phyloP scores from a whole-genome alignment of 257 asterid genomes.

The Rhazya stricta region DNA sequence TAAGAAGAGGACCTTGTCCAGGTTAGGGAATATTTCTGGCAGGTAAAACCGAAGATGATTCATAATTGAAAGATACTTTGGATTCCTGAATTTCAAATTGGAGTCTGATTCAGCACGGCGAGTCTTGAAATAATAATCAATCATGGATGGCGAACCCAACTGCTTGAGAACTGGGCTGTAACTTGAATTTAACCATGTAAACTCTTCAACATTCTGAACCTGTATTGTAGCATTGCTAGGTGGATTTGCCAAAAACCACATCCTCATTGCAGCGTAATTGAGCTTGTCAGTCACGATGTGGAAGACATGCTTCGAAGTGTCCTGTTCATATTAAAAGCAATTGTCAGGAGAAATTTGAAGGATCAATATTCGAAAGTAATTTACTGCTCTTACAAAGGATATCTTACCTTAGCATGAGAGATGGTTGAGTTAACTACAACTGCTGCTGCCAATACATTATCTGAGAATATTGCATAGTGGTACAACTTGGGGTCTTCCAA shows the following conservation, averaged over 20 bases:
- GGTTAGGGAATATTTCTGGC: conserved; percentile 84
- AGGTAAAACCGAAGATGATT: conserved; percentile 94
- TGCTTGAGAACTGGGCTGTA: conserved; percentile 93
- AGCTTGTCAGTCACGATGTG: conserved; percentile 88
- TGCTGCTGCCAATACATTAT: conserved; percentile 82
- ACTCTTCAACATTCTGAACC: conserved; percentile 79
- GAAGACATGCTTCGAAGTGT: conserved; percentile 71
- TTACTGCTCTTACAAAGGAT: neutral
- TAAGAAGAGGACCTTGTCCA: conserved; percentile 73
- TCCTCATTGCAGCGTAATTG: conserved; percentile 85
- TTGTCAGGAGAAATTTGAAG: conserved; percentile 6
- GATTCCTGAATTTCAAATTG: conserved; percentile 81
- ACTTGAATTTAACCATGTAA: conserved; percentile 89
- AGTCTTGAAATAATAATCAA: conserved; percentile 73
- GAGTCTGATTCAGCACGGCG: conserved; percentile 73
- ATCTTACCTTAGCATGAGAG: conserved; percentile 64
- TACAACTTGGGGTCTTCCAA: conserved; percentile 58
- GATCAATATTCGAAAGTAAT: neutral
- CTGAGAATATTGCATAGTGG: conserved; percentile 93
- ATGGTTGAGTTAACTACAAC: conserved; percentile 86
- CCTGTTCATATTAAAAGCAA: conserved; percentile 35
- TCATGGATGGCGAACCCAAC: conserved; percentile 68
- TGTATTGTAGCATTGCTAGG: conserved; percentile 64
- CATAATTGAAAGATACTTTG: conserved; percentile 91
- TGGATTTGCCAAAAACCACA: conserved; percentile 93